These are phyloP conservation scores for Ophiostoma sp. DNA, from an alignment of 2,329 filamentous ascomycete genomes.

Conservation along the genomic window DNA sequence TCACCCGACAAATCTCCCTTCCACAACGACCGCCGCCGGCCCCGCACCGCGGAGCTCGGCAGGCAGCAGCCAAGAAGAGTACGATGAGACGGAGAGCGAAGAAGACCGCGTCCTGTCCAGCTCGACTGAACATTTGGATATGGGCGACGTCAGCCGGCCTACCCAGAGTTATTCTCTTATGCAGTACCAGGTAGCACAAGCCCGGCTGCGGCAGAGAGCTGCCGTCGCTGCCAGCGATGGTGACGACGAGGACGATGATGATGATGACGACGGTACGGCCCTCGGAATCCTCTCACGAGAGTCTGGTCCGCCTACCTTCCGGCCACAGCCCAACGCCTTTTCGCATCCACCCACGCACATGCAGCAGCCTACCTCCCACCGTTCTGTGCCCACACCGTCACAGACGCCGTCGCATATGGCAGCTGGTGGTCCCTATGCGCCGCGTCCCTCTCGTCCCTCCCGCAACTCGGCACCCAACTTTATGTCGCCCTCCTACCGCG, in stretches of 20 bases:
- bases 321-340: slow-evolving; percentile 89
- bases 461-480: slow-evolving; percentile 56
- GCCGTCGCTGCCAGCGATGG: slow-evolving; percentile 39
- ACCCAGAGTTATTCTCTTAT: slow-evolving; percentile 29
- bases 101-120: slow-evolving; percentile 68
- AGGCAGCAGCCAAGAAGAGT: slow-evolving; percentile 86
- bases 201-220: slow-evolving; percentile 33
- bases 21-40: slow-evolving; percentile 31
- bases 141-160: slow-evolving; percentile 40
- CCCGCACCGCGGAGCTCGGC: slow-evolving; percentile 36
- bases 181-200: slow-evolving; percentile 20
- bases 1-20: background rate
- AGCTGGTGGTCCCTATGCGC: background rate
- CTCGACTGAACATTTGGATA: slow-evolving; percentile 52
- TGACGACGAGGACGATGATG: slow-evolving; percentile 48
- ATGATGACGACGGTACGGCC: slow-evolving; percentile 75
- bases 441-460: slow-evolving; percentile 46
- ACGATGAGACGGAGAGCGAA: slow-evolving; percentile 89
- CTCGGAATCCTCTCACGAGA: slow-evolving; percentile 62
- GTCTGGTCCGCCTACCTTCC: slow-evolving; percentile 62
- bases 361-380: slow-evolving; percentile 44
- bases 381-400: slow-evolving; percentile 45
- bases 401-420: background rate
- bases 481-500: slow-evolving; percentile 72
- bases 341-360: slow-evolving; percentile 70